Conservation (phyloP, 345 rosid genomes). For the Reutealis trisperma region DNA sequence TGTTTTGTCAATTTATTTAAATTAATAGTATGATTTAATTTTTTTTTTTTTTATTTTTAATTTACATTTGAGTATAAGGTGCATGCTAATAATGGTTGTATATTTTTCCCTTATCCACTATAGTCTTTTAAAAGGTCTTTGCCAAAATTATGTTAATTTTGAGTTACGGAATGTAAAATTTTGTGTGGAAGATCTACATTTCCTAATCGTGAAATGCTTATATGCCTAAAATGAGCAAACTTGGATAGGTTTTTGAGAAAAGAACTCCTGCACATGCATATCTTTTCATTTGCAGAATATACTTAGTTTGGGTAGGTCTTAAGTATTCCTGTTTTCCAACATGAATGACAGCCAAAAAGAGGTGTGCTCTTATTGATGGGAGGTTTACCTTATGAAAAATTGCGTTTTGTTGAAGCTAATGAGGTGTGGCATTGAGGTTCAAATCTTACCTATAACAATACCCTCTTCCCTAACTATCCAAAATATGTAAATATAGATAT, state of each 20-base stretch:
- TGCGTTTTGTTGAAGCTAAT: background rate
- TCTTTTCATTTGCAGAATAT: slow-evolving; percentile 13
- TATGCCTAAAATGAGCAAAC: slow-evolving; percentile 12
- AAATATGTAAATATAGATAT: background rate
- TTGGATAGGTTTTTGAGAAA: slow-evolving; percentile 1
- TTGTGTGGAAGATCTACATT: background rate
- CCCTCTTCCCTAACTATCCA: background rate
- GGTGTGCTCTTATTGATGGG: background rate
- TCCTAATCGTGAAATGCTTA: background rate
- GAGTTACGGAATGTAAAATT: background rate
- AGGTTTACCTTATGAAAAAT: background rate
- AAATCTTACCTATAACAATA: background rate
- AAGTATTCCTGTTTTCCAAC: slow-evolving; percentile 1
- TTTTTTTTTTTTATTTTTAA: background rate
- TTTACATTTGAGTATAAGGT: background rate
- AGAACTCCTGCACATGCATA: slow-evolving; percentile 22
- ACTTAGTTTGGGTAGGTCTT: slow-evolving; percentile 25
- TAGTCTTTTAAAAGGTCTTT: background rate
- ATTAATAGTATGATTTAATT: background rate
- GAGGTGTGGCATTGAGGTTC: background rate
- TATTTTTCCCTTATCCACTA: background rate
- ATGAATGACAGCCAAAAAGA: background rate
- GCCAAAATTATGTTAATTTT: background rate
- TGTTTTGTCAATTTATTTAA: background rate
- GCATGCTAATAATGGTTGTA: background rate